phyloP scores from a whole-genome alignment of 2,329 filamentous ascomycete genomes.

The Sphaerulina populicola region DNA sequence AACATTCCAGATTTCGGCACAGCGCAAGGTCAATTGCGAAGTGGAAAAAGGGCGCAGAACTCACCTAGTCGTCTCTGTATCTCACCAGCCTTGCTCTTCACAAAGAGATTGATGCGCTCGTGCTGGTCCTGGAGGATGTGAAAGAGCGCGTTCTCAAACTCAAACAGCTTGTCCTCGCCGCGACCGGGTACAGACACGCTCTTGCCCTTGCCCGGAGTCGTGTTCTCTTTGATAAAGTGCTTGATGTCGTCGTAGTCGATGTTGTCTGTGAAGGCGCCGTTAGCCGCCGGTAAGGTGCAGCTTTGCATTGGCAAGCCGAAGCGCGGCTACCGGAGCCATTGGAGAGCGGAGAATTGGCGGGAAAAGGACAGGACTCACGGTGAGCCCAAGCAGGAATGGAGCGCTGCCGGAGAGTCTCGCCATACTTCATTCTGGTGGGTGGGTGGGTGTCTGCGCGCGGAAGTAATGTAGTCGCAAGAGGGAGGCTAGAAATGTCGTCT shows the following conservation, averaged over 20 bases:
- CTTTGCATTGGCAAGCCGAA: slow-evolving; percentile 7
- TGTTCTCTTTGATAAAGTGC: slow-evolving; percentile 72
- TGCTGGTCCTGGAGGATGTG: slow-evolving; percentile 64
- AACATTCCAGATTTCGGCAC: slow-evolving; percentile 1
- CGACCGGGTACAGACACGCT: slow-evolving; percentile 69
- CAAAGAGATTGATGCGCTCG: slow-evolving; percentile 68
- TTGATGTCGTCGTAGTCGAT: slow-evolving; percentile 86
- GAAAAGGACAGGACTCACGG: slow-evolving; percentile 42
- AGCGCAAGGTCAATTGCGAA: background rate
- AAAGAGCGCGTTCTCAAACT: slow-evolving; percentile 66
- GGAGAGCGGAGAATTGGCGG: background rate
- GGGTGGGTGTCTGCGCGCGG: background rate
- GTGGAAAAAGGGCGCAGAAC: slow-evolving; percentile 24
- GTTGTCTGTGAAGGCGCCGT: slow-evolving; percentile 52
- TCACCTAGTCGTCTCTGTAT: slow-evolving; percentile 61
- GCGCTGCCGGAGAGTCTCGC: slow-evolving; percentile 61
- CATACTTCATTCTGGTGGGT: slow-evolving; percentile 59
- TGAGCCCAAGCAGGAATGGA: slow-evolving; percentile 77
- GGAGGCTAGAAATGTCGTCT: background rate
- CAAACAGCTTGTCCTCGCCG: slow-evolving; percentile 41
- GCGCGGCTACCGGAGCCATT: slow-evolving; percentile 4
- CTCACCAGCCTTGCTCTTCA: slow-evolving; percentile 71
- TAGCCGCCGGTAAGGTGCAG: slow-evolving; percentile 5
- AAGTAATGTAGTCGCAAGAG: background rate
- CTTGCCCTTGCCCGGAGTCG: slow-evolving; percentile 59